Conservation (phyloP, 345 rosid genomes). For the Gossypium turneri region DNA sequence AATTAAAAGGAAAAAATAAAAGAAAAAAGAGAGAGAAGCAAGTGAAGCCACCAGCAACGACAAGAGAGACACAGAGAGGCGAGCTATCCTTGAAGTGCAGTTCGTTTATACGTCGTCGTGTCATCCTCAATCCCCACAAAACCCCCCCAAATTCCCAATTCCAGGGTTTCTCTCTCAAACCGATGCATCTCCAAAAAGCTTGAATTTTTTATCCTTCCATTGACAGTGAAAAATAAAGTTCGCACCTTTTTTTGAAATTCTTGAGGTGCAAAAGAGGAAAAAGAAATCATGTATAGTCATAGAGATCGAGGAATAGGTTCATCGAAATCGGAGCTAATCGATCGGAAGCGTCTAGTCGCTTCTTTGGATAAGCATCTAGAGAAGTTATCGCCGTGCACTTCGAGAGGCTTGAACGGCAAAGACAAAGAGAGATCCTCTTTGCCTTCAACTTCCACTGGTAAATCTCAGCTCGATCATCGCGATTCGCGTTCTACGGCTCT, state of each 20-base stretch:
- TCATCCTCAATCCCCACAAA: background rate
- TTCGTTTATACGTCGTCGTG: conserved; percentile 17
- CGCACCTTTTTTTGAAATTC: background rate
- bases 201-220: background rate
- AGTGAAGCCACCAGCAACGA: background rate
- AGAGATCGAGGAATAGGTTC: conserved; percentile 63
- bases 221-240: background rate
- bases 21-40: conserved; percentile 18
- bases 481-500: conserved; percentile 50
- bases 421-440: conserved; percentile 52
- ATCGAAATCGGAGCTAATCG: conserved; percentile 77
- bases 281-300: conserved; percentile 53
- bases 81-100: conserved; percentile 22
- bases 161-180: background rate
- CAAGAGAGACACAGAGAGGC: conserved; percentile 30
- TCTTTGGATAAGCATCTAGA: conserved; percentile 84
- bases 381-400: conserved; percentile 85
- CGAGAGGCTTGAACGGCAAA: conserved; percentile 53
- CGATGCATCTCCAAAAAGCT: background rate
- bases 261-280: background rate
- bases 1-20: background rate
- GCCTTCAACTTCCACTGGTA: conserved; percentile 69
- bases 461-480: conserved; percentile 65
- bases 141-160: background rate
- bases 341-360: conserved; percentile 83